Evolutionary conservation across 2,329 filamentous ascomycete species (phyloP).

Genomic region (Neurospora sp.): DNA sequence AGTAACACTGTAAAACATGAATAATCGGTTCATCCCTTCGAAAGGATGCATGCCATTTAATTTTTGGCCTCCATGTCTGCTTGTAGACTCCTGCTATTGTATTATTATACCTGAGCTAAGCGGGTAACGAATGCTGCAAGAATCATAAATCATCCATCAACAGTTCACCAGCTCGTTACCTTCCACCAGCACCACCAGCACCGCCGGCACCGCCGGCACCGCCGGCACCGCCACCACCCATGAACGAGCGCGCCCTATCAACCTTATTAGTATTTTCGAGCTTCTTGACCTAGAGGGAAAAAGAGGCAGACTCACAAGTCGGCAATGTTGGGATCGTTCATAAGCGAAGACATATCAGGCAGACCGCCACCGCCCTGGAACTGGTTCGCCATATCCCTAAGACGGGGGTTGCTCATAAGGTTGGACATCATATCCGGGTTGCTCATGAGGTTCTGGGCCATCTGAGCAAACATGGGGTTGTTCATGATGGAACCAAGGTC

Average conservation of each 20-base stretch:
- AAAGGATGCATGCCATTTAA: background rate
- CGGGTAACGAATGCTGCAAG: background rate
- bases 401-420: slow-evolving; percentile 85
- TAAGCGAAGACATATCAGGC: slow-evolving; percentile 76
- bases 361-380: slow-evolving; percentile 73
- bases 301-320: slow-evolving; percentile 63
- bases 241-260: slow-evolving; percentile 21
- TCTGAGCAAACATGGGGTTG: slow-evolving; percentile 96
- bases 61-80: background rate
- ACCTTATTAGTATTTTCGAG: background rate
- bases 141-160: background rate
- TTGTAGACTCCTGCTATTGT: background rate
- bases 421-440: slow-evolving; percentile 89
- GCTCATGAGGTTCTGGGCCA: slow-evolving; percentile 96
- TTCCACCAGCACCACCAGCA: slow-evolving; percentile 3
- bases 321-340: slow-evolving; percentile 86
- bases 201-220: slow-evolving; percentile 7
- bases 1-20: background rate
- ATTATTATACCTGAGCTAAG: background rate
- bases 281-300: background rate
- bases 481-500: slow-evolving; percentile 82
- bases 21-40: background rate
- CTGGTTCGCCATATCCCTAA: slow-evolving; percentile 77
- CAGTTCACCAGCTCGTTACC: slow-evolving; percentile 1
- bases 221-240: slow-evolving; percentile 18